A percentile compares a stretch with the other conserved stretches of the same genome.
These are phyloP conservation scores for Umbelopsis ramanniana DNA, from an alignment of 192 early-diverging fungal species.

Conservation along the genomic window DNA sequence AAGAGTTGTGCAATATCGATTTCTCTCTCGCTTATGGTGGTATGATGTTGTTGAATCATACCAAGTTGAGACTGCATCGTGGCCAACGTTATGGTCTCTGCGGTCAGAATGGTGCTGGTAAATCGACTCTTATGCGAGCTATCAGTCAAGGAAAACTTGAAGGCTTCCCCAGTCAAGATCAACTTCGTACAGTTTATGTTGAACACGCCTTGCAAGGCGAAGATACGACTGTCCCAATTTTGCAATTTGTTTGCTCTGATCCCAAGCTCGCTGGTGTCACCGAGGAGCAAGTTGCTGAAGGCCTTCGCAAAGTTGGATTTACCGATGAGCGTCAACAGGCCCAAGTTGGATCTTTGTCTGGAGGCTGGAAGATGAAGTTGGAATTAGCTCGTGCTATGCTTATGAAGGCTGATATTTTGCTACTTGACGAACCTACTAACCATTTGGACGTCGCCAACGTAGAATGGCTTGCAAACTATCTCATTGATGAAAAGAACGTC, in stretches of 20 bases:
- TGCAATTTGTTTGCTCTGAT: constrained; percentile 65
- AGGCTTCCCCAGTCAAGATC: constrained; percentile 75
- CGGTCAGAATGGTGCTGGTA: constrained; percentile 83
- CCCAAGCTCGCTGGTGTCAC: constrained; percentile 50
- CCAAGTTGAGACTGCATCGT: constrained; percentile 62
- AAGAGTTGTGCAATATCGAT: constrained; percentile 54
- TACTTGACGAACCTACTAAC: constrained; percentile 94
- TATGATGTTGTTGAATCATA: constrained; percentile 75
- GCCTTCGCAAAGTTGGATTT: constrained; percentile 69
- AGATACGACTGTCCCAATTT: constrained; percentile 62
- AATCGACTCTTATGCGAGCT: constrained; percentile 81
- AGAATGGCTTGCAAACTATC: constrained; percentile 78
- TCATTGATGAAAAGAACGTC: constrained; percentile 64
- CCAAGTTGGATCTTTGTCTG: constrained; percentile 69
- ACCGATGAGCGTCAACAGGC: constrained; percentile 58
- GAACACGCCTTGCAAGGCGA: constrained; percentile 73
- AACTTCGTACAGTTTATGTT: constrained; percentile 76
- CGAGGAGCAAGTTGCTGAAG: constrained; percentile 41
- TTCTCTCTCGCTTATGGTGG: constrained; percentile 83
- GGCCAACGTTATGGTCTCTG: constrained; percentile 81
- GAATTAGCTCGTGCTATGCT: constrained; percentile 82
- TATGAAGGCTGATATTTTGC: constrained; percentile 83
- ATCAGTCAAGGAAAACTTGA: constrained; percentile 79
- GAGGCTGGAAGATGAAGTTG: constrained; percentile 91
- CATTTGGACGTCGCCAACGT: constrained; percentile 82